Conservation (phyloP, 169 alveolate genomes). For the Babesia gibsoni region DNA sequence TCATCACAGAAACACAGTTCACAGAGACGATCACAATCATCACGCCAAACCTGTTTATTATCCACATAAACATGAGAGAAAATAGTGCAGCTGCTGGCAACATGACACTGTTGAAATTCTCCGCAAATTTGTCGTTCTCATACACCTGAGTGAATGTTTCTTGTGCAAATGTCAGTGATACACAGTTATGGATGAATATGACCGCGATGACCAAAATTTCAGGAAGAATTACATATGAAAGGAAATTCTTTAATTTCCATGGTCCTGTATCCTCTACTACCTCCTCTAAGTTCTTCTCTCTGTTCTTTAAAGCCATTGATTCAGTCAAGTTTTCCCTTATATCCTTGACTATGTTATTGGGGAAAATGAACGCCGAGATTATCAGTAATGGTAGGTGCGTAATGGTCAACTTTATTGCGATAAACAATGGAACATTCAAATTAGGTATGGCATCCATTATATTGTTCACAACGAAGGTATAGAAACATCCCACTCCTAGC, state of each 20-base stretch:
- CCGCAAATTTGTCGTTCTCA: conserved; percentile 27
- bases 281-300: neutral
- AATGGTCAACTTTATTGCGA: conserved; percentile 12
- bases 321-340: conserved; percentile 24
- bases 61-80: conserved; percentile 36
- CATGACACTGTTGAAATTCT: conserved; percentile 36
- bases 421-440: neutral
- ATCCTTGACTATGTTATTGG: conserved; percentile 39
- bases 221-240: neutral
- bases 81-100: conserved; percentile 44
- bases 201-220: conserved; percentile 25
- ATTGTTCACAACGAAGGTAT: conserved; percentile 25
- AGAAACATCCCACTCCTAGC: conserved; percentile 47
- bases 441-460: conserved; percentile 6
- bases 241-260: conserved; percentile 37
- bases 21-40: conserved; percentile 27
- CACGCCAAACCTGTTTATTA: conserved; percentile 33
- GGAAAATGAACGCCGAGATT: conserved; percentile 32
- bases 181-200: conserved; percentile 38
- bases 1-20: conserved; percentile 21
- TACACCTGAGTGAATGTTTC: conserved; percentile 51
- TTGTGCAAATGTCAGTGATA: conserved; percentile 54
- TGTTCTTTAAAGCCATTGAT: neutral
- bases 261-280: neutral
- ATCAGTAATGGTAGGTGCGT: conserved; percentile 56